phyloP scores from a whole-genome alignment of 108 stramenopile genomes.

The Schizochytrium sp. region DNA sequence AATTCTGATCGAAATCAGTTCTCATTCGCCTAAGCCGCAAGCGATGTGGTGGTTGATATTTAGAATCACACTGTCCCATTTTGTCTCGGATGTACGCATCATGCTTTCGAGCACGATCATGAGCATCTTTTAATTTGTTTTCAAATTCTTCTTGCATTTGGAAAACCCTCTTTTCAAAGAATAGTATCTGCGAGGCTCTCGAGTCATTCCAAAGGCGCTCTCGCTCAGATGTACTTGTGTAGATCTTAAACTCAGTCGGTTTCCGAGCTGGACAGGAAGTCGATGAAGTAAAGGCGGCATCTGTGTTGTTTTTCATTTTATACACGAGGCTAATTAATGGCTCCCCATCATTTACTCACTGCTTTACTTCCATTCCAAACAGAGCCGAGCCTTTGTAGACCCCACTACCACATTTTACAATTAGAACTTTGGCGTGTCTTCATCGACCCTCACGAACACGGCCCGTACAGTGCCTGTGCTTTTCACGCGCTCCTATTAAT shows the following conservation, averaged over 20 bases:
- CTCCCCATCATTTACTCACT: too few species aligned
- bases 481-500: too few species aligned
- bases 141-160: neutral
- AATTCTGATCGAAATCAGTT: neutral
- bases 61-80: neutral
- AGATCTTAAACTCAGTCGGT: neutral
- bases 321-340: too few species aligned
- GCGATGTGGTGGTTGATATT: neutral
- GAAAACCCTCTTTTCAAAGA: constrained; percentile 10
- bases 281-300: too few species aligned
- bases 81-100: neutral
- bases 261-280: too few species aligned
- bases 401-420: too few species aligned
- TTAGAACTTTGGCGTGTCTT: too few species aligned
- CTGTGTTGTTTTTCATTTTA: too few species aligned
- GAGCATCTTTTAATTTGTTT: neutral
- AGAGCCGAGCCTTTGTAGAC: too few species aligned
- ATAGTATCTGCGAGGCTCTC: neutral
- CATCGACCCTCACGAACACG: too few species aligned
- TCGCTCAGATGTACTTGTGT: neutral
- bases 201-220: neutral
- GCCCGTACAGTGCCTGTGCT: too few species aligned
- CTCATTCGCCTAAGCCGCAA: neutral
- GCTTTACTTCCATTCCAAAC: too few species aligned
- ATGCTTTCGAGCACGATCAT: neutral